Evolutionary conservation across 108 stramenopile genomes (phyloP), one percentile per base, ranked within the genome.

Genomic region (Cyclotella choctawhatcheeana): DNA sequence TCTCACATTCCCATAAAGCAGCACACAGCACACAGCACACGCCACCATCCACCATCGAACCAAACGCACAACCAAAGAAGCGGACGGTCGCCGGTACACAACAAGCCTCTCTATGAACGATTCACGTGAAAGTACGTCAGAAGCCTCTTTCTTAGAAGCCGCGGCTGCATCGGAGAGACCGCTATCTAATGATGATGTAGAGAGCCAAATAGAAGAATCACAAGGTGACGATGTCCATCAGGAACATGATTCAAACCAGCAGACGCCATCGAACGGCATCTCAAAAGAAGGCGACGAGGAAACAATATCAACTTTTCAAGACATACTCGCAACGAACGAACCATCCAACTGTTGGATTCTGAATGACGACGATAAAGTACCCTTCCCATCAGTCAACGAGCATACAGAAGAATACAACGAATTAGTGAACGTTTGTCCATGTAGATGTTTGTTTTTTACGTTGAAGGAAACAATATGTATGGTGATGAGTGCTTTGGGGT

Each of bases 401-500:
- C 32, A 27, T 3, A 35, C 44, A 35, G n/a, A 35, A 18, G 54
- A 66, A 55, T 25, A 51, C 40, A 34, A 58, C 0, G 22, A 54
- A 55, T 21, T 56, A 20, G 31, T 29, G 4, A 71, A 72, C 27
- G 30, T 71, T 3, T 66, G 71, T 35, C 78, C 78, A 1, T 79
- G 71, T 48, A 44, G 61, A 56, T 79, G 78, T 55, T 33, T 79
- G 5, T 79, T 72, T 43, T 79, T 79, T 29, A 79, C 78, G 1
- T 17, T 79, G 26, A 79, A 73, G 43, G 78, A 79, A 47, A 73
- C 60, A 20, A 44, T 79, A 32, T 79, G 78, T 56, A 40, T 79
- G 44, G 51, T 67, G 10, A 54, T 79, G 65, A 79, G 78, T 67
- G 71, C 66, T 0, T 63, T 79, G 71, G 78, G 78, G 21, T 79